phyloP scores from a whole-genome alignment of 169 alveolate genomes.

The Cryptosporidium parvum region DNA sequence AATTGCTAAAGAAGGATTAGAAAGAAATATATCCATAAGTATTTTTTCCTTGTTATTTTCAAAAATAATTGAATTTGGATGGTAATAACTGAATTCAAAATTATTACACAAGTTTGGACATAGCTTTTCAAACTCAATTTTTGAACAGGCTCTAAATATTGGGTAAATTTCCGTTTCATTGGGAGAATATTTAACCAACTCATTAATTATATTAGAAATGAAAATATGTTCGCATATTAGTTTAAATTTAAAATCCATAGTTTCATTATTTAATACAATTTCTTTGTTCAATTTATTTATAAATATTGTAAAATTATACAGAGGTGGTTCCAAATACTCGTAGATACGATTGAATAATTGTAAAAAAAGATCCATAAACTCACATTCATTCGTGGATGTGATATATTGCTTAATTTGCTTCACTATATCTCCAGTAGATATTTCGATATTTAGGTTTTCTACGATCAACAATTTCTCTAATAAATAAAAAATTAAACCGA shows the following conservation, averaged over 20 bases:
- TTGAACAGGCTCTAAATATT: background rate
- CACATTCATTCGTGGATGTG: background rate
- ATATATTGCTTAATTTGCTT: background rate
- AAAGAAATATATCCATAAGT: constrained; percentile 15
- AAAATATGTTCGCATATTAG: background rate
- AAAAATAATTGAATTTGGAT: constrained; percentile 4
- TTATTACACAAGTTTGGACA: background rate
- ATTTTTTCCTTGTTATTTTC: background rate
- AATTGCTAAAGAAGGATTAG: constrained; percentile 43
- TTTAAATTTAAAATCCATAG: background rate
- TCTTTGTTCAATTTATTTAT: background rate
- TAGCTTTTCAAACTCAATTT: background rate
- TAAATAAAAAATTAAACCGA: background rate
- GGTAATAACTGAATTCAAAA: background rate
- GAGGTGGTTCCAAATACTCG: background rate
- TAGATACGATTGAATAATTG: background rate
- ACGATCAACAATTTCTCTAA: background rate
- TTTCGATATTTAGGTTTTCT: background rate
- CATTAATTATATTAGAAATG: background rate
- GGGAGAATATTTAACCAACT: background rate
- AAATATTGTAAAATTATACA: background rate
- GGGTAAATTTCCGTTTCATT: background rate
- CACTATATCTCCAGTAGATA: background rate
- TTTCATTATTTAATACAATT: background rate
- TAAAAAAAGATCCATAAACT: background rate